A percentile compares a stretch with the other conserved stretches of the same genome.
Conservation (phyloP, 1,284 basidiomycete species). For the Mycosarcoma mackinlayi region DNA sequence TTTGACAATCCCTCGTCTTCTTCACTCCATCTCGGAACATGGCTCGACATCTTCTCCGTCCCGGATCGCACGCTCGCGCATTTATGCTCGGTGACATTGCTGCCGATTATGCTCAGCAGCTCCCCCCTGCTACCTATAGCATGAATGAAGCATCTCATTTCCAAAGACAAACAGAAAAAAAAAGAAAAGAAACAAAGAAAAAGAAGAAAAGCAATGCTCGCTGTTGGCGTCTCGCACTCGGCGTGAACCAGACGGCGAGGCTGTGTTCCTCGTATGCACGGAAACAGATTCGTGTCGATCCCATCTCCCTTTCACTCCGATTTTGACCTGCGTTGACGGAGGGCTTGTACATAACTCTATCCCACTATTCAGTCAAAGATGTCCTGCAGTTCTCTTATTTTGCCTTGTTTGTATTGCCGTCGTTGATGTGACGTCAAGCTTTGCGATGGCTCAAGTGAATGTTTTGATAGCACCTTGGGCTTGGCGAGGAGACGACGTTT, state of each 20-base stretch:
- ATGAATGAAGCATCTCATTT: neutral
- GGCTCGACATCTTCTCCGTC: constrained; percentile 3
- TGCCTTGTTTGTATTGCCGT: neutral
- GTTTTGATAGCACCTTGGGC: too few relatives aligned
- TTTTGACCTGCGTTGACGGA: constrained; percentile 4
- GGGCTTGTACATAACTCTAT: constrained; percentile 13
- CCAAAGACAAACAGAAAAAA: neutral
- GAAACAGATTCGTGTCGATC: constrained; percentile 11
- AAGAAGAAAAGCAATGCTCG: constrained; percentile 1
- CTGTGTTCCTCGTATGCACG: constrained; percentile 1
- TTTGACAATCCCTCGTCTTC: constrained; percentile 18
- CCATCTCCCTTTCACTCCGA: neutral
- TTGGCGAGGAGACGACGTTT: too few relatives aligned
- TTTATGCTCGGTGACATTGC: neutral
- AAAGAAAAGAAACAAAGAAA: constrained; percentile 1
- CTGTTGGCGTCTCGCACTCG: neutral
- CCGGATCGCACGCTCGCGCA: constrained; percentile 17
- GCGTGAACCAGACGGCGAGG: constrained; percentile 5
- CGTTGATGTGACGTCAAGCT: neutral
- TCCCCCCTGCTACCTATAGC: constrained; percentile 7
- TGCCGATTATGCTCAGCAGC: constrained; percentile 18
- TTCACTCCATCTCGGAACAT: constrained; percentile 10
- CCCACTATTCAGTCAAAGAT: constrained; percentile 2
- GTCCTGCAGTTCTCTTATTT: constrained; percentile 4
- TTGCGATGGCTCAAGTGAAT: neutral